Base-by-base conservation (phyloP, 768 basidiomycete species). In the Auricularia cornea region DNA sequence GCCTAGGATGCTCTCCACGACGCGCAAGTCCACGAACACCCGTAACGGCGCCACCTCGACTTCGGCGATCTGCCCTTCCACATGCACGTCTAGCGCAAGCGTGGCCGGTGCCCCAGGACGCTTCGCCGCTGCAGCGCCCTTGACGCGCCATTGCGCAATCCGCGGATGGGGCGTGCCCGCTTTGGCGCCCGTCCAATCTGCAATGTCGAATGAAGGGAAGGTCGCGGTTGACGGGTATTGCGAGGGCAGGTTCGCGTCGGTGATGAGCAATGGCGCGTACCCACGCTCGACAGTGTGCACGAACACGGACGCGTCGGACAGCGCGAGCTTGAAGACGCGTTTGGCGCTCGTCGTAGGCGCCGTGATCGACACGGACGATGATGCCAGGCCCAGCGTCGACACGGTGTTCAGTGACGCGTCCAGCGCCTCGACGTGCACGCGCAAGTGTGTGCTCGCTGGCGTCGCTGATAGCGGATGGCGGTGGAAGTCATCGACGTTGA, bases 11-110 rank as follows among this genome's bases (percentile, higher is more conserved):
- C 68, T 63, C 60, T 69, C 67, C 5, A 71, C 72, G 69, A 67
- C 75, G 67, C 64, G 76, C 70, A 92, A 75, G 71, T 95, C 92
- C 30, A 90, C 60, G 69, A 92, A 91, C n/a, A 89, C 48, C 69
- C 94, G 92, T 11, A 95, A 68, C 11, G 93, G 88, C 11, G 66
- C 64, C 10, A 71, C 28, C 11, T 68, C 63, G 14, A 73, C 64
- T 6, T 64, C 59, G 32, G 77, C 76, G 8, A 83, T 59, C n/a
- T 71, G 70, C n/a, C 84, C 68, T 31, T 80, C 76, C 10, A 54
- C 33, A 84, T 59, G 38, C 29, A 60, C 31, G 52, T n/a, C 33
- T 3, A 76, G 16, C 61, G 31, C 38, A 54, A 56, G 60, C 11
- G 30, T 56, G 29, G 57, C 51, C n/a, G 51, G 33, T 10, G 6